Conservation (phyloP, 2,329 filamentous ascomycete genomes). For the Penicillium sp. region DNA sequence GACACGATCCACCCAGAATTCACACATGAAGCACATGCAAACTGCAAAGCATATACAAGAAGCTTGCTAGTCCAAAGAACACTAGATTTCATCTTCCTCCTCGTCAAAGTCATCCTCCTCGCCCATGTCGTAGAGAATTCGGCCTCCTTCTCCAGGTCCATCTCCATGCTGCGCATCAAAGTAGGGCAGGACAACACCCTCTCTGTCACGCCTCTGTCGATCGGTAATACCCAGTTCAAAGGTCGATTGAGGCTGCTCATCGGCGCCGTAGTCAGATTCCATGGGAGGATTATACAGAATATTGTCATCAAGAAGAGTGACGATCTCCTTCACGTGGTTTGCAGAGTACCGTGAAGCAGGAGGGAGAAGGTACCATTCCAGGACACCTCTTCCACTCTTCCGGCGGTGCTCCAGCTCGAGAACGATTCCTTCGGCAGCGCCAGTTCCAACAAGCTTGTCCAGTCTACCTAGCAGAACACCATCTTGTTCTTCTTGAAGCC, state of each 20-base stretch:
- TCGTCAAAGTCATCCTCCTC: conserved; percentile 96
- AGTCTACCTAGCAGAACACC: conserved; percentile 70
- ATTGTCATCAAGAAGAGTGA: conserved; percentile 73
- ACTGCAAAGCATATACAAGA: background rate
- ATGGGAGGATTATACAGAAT: conserved; percentile 60
- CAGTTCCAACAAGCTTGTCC: conserved; percentile 33
- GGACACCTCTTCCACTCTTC: conserved; percentile 74
- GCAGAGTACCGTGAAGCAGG: conserved; percentile 45
- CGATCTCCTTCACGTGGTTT: conserved; percentile 51
- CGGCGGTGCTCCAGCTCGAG: conserved; percentile 83
- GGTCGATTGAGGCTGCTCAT: conserved; percentile 67
- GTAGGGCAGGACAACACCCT: conserved; percentile 89
- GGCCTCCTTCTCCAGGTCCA: conserved; percentile 75
- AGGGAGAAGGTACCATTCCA: conserved; percentile 65
- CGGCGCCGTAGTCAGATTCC: conserved; percentile 43
- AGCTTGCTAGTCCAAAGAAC: background rate
- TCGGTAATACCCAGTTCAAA: conserved; percentile 88
- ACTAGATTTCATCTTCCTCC: conserved; percentile 84
- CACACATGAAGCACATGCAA: conserved; percentile 11
- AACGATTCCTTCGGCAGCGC: conserved; percentile 61
- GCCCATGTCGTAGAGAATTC: conserved; percentile 96
- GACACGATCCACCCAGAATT: conserved; percentile 26
- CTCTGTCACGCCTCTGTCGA: conserved; percentile 80
- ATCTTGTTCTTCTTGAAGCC: conserved; percentile 73
- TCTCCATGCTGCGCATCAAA: conserved; percentile 85